Base-by-base conservation (phyloP, 2,329 filamentous ascomycete species). In the Grosmannia huntii region DNA sequence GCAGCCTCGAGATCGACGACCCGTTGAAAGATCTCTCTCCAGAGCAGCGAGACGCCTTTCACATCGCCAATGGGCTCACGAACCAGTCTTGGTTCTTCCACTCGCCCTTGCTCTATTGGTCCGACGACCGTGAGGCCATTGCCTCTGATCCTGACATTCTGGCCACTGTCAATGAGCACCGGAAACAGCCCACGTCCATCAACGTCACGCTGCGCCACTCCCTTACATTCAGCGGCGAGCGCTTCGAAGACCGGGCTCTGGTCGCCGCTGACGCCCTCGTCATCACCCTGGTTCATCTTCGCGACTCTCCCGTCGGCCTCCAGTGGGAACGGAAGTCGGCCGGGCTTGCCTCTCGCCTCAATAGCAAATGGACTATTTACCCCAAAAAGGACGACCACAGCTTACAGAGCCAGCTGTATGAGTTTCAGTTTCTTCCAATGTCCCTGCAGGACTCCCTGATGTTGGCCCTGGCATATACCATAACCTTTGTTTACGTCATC, bases 81-180 rank as follows among this genome's bases (percentile, higher is more conserved):
- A 79, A 82, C 62, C 72, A 83, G 64, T 82, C 82, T 4, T 90
- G 86, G 86, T 87, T 88, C 64, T 88, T 88, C 66, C 87, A 91
- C 65, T 91, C 88, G n/a, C 87, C 88, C 1, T 71, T 92, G 57
- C 84, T 89, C 69, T 91, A 90, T 69, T 92, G 88, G 88, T 79
- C 83, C 60, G 87, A 84, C 67, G 87, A 77, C n/a, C 66, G 73
- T 6, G 75, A 80, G 1, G 71, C 70, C 7, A 80, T 92, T 55
- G 68, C 78, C 28, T 68, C 70, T 19, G 88, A 92, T 65, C 57
- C 68, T 0, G 77, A 90, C 66, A 77, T 90, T 14, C 68, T 90
- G 3, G 69, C 71, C 1, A 91, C 88, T 0, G 84, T 91, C 65
- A 90, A 91, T 64, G 72, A 79, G 57, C 79, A 74, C 61, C 82